Evolutionary conservation across 129 eudicot genomes (phyloP), one percentile per base, ranked within the genome.

Genomic region (Cynara cardunculus): DNA sequence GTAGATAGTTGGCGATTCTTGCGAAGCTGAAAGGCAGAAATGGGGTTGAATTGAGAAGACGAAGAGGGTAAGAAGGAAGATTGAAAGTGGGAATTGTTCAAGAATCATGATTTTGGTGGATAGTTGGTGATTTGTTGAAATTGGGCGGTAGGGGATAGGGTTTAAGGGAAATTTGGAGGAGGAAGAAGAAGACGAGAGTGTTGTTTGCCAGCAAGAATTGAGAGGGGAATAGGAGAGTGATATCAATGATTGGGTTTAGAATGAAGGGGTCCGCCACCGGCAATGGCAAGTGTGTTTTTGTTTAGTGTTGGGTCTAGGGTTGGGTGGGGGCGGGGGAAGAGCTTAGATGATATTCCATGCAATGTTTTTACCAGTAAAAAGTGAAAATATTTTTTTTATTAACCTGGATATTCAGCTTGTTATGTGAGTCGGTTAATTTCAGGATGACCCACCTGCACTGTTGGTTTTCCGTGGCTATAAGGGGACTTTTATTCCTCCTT

Each of bases 1-100:
- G 82, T 94, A 94, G 21, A 94, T 88, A 21, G 98, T 81, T 27
- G 72, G 68, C 12, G 82, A 25, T 12, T 83, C 71, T 77, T 59
- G 78, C 7, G 25, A 49, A 22, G 11, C 30, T 69, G 82, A 56
- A 69, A 32, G 72, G 14, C 76, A 49, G 3, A 30, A 46, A 27
- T 76, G 56, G 66, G 7, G 37, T 53, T 72, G 71, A 19, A 82
- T 14, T 74, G 84, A 82, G 64, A 76, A 59, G 11, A 21, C n/a
- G 72, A 82, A 69, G 72, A 83, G 78, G 72, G 78, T 59, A 2
- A 83, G 68, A 9, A 69, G 61, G 41, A 71, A 71, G 82, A 83
- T 35, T 76, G 77, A 71, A 14, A 46, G 25, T 39, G 75, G 44
- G 18, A 16, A 25, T 31, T 81, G 80, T 65, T 74, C 69, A 41